Base-by-base conservation (phyloP, 306 rosid genomes). In the Trifolium repens region DNA sequence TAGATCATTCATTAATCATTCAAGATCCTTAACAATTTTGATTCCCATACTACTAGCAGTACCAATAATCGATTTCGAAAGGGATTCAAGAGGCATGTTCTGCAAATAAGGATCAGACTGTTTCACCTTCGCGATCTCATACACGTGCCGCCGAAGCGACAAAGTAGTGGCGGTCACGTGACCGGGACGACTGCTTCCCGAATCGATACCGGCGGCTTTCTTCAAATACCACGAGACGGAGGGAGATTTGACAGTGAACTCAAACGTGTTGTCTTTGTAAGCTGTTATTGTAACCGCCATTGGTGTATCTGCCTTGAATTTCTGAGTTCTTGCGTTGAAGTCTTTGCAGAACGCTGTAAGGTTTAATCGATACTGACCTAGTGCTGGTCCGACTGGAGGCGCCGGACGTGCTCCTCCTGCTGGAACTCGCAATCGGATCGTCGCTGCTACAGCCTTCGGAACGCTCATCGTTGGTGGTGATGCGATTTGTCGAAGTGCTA, bases 271-370 rank as follows among this genome's bases (percentile, higher is more conserved):
- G 87, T 94, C 98, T 79, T 89, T 94, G 89, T 67, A 94, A 44
- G 96, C 93, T 7, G 91, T 94, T 59, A 91, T 90, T 19, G 87
- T 85, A 14, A 94, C 97, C 1, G 98, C 88, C 92, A 91, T 91
- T 32, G 96, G 98, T 0, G 93, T 86, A 34, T 89, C 93, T 0
- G 93, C 66, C 35, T 94, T 91, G 91, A 81, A 90, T 85, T 87
- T 89, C 34, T 94, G 98, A 0, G 96, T 94, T 1, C 93, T 79
- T 7, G 97, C 97, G 54, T 91, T 90, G 90, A 91, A 94, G 81
- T 91, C 96, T 74, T 94, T 94, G 84, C 96, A 89, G 88, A 94
- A 91, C 4, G 98, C 96, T 96, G 87, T 90, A 12, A 91, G 87
- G 81, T 94, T 94, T 24, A 94, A 85, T 30, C 96, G 80, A 83